These are phyloP conservation scores for Danielia reshetovae DNA, from an alignment of 805 yeast genomes.

Conservation along the genomic window DNA sequence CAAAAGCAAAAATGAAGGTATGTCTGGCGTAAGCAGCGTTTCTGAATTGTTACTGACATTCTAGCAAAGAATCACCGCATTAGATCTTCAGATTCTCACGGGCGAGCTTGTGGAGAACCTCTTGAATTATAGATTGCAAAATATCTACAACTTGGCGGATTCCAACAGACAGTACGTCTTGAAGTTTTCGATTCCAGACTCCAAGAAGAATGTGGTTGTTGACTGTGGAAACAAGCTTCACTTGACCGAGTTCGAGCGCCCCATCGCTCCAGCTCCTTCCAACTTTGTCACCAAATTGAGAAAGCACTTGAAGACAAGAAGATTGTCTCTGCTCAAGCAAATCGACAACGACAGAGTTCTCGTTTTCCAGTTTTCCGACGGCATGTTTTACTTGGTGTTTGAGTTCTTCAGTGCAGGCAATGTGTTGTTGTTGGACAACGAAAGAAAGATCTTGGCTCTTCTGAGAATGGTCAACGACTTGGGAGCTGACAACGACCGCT, in stretches of 20 bases:
- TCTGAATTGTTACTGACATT: not conserved
- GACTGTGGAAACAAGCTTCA: slow-evolving; percentile 87
- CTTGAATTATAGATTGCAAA: slow-evolving; percentile 68
- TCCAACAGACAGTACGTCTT: slow-evolving; percentile 70
- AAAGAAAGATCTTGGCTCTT: slow-evolving; percentile 62
- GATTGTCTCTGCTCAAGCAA: slow-evolving; percentile 70
- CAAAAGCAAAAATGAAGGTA: slow-evolving; percentile 5
- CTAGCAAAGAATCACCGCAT: slow-evolving; percentile 80
- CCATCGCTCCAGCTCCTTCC: slow-evolving; percentile 77
- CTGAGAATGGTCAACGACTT: slow-evolving; percentile 78
- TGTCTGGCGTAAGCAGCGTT: not conserved
- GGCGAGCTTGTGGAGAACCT: slow-evolving; percentile 59
- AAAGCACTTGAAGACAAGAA: slow-evolving; percentile 76
- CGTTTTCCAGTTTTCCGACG: slow-evolving; percentile 82
- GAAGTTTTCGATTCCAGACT: slow-evolving; percentile 80
- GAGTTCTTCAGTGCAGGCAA: slow-evolving; percentile 97
- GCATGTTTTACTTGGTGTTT: slow-evolving; percentile 67
- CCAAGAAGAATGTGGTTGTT: slow-evolving; percentile 67
- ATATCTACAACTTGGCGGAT: slow-evolving; percentile 75
- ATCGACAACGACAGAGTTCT: slow-evolving; percentile 79
- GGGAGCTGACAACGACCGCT: slow-evolving; percentile 51
- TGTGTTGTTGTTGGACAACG: slow-evolving; percentile 68
- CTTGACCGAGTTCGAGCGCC: slow-evolving; percentile 74
- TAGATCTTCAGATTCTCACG: slow-evolving; percentile 72
- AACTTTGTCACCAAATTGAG: slow-evolving; percentile 82